Percentiles rank a stretch among this genome's conserved stretches.
phyloP scores from a whole-genome alignment of 192 early-diverging fungal species.

The Gorgonomyces haynaldii region DNA sequence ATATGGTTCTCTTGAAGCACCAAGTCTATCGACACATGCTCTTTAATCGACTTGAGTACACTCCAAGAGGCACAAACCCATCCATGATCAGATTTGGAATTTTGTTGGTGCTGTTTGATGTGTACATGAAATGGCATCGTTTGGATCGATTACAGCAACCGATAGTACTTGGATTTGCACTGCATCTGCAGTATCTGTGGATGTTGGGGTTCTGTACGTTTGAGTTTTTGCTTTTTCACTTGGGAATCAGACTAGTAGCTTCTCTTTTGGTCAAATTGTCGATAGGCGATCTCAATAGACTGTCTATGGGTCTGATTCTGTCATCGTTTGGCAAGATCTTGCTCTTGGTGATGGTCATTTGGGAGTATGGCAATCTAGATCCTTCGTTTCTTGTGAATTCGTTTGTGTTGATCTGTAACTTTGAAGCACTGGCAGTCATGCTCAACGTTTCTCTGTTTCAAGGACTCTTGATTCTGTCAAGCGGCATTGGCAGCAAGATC shows the following conservation, averaged over 20 bases:
- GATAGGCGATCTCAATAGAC: slow-evolving; percentile 31
- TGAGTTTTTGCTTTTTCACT: slow-evolving; percentile 23
- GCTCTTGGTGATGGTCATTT: slow-evolving; percentile 79
- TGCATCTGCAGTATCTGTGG: slow-evolving; percentile 59
- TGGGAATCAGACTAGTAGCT: neutral
- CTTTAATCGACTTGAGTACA: slow-evolving; percentile 56
- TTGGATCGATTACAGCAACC: slow-evolving; percentile 61
- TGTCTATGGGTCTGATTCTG: slow-evolving; percentile 57
- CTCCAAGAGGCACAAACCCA: slow-evolving; percentile 14
- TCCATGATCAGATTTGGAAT: slow-evolving; percentile 59
- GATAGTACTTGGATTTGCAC: slow-evolving; percentile 18
- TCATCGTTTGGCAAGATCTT: slow-evolving; percentile 81
- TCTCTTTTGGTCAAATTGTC: neutral
- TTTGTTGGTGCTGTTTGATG: slow-evolving; percentile 77
- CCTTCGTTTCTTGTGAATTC: slow-evolving; percentile 70
- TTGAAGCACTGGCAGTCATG: slow-evolving; percentile 44
- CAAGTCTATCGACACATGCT: slow-evolving; percentile 79
- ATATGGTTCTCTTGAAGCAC: slow-evolving; percentile 80
- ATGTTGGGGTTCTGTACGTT: slow-evolving; percentile 60
- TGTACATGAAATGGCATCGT: slow-evolving; percentile 89
- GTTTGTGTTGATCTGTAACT: slow-evolving; percentile 63
- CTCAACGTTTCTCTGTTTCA: neutral
- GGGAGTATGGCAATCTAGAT: slow-evolving; percentile 77
- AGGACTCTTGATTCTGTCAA: neutral
- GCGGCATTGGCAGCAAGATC: neutral